A percentile compares a stretch with the other conserved stretches of the same genome.
These are phyloP conservation scores for Erodium chrysanthum DNA, from an alignment of 441 rosid species.

Conservation along the genomic window DNA sequence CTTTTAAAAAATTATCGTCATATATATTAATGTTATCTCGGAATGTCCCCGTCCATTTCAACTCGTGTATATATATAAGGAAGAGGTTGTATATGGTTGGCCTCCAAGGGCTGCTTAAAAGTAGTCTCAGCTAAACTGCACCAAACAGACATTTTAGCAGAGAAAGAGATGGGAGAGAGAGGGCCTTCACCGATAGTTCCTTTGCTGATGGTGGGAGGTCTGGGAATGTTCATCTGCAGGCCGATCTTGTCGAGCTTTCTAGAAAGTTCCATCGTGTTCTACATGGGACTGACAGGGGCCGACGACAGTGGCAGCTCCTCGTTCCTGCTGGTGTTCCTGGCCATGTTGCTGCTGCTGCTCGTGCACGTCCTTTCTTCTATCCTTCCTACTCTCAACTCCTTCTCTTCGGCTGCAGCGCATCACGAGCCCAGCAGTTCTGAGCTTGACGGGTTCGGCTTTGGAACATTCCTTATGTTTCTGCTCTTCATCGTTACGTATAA, in stretches of 20 bases:
- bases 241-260: slow-evolving; percentile 20
- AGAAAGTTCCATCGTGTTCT: slow-evolving; percentile 19
- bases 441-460: slow-evolving; percentile 29
- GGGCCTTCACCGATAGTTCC: slow-evolving; percentile 47
- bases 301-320: slow-evolving; percentile 8
- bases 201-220: slow-evolving; percentile 30
- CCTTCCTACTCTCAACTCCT: slow-evolving; percentile 9
- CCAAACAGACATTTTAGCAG: background rate
- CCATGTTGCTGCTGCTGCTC: slow-evolving; percentile 21
- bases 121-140: slow-evolving; percentile 4
- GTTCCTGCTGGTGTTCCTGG: slow-evolving; percentile 16
- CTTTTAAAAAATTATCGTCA: too few relatives aligned
- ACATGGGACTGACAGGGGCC: slow-evolving; percentile 6
- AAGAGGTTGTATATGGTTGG: slow-evolving; percentile 13
- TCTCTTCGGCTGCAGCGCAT: background rate
- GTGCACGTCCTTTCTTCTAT: slow-evolving; percentile 17
- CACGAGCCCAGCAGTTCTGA: slow-evolving; percentile 16
- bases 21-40: too few relatives aligned
- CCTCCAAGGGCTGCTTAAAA: slow-evolving; percentile 9
- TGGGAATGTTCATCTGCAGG: slow-evolving; percentile 28
- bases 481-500: slow-evolving; percentile 28
- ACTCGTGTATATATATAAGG: background rate
- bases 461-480: slow-evolving; percentile 30
- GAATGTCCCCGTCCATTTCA: too few relatives aligned
- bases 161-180: slow-evolving; percentile 13